Evolutionary conservation across 192 early-diverging fungal genomes (phyloP).

Genomic region (Coemansia furcata): DNA sequence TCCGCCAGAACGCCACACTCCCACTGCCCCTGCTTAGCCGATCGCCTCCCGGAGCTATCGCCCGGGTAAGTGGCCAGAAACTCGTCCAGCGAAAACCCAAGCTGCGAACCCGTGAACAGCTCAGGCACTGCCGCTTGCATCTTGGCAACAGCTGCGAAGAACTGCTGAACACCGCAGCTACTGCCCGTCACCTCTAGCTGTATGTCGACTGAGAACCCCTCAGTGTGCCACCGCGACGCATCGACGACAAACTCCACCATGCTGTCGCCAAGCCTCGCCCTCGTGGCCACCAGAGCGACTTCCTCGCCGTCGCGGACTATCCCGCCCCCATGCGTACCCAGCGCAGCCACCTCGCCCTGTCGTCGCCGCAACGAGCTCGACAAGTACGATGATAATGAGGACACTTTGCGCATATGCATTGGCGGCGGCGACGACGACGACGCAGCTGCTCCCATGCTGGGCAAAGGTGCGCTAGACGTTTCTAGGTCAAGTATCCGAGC

Average conservation of each 20-base stretch:
- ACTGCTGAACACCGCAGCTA: constrained; percentile 5
- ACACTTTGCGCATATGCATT: constrained; percentile 24
- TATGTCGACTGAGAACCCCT: constrained; percentile 17
- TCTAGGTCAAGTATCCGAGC: constrained; percentile 20
- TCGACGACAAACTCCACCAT: constrained; percentile 45
- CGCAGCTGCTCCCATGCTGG: neutral
- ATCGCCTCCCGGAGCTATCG: neutral
- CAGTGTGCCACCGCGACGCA: constrained; percentile 30
- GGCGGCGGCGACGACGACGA: neutral
- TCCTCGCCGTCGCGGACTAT: constrained; percentile 52
- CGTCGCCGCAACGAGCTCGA: constrained; percentile 38
- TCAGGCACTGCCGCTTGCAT: constrained; percentile 37
- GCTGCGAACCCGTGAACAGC: constrained; percentile 30
- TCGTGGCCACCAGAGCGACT: constrained; percentile 18
- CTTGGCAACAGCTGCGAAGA: constrained; percentile 11
- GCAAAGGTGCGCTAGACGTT: neutral
- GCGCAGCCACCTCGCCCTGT: constrained; percentile 19
- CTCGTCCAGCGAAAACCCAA: constrained; percentile 7
- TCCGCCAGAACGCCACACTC: constrained; percentile 1
- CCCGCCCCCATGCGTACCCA: constrained; percentile 45
- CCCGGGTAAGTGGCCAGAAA: neutral
- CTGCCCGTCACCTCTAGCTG: constrained; percentile 9
- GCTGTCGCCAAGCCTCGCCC: constrained; percentile 31
- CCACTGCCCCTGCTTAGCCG: neutral
- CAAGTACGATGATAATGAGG: constrained; percentile 37